A percentile compares a stretch with the other conserved stretches of the same genome.
Conservation (phyloP, 179 eudicot species). For the Spergularia azorica region DNA sequence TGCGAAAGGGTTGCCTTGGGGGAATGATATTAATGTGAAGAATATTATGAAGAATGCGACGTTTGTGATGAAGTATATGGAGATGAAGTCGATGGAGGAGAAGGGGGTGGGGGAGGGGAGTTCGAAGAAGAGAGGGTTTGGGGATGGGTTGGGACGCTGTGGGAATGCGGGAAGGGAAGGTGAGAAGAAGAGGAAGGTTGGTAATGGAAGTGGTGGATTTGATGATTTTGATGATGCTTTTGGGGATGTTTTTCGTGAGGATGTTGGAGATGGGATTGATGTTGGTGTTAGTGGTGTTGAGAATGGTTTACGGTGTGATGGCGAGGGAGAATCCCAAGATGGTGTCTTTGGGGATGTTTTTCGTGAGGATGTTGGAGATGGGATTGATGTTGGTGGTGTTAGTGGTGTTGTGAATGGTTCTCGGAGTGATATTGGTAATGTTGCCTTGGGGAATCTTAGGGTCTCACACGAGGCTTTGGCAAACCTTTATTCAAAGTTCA, state of each 20-base stretch:
- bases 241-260: neutral
- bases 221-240: constrained; percentile 48
- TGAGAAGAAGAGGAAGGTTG: constrained; percentile 21
- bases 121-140: constrained; percentile 15
- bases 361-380: no score
- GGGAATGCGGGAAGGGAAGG: constrained; percentile 34
- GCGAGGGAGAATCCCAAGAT: constrained; percentile 1
- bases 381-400: no score
- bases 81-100: constrained; percentile 67
- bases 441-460: constrained; percentile 40
- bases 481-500: constrained; percentile 47
- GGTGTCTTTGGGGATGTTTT: neutral
- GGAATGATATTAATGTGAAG: constrained; percentile 75
- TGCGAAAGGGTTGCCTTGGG: constrained; percentile 84
- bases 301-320: no score
- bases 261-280: constrained; percentile 21
- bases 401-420: no score
- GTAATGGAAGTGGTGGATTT: constrained; percentile 28
- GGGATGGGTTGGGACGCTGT: no score
- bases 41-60: constrained; percentile 68
- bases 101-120: neutral
- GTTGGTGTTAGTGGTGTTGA: constrained; percentile 16
- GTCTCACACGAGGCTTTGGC: constrained; percentile 55
- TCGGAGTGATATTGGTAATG: neutral
- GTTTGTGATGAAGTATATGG: constrained; percentile 73